phyloP scores from a whole-genome alignment of 495 filamentous ascomycete genomes.

The Arthonia radiata region DNA sequence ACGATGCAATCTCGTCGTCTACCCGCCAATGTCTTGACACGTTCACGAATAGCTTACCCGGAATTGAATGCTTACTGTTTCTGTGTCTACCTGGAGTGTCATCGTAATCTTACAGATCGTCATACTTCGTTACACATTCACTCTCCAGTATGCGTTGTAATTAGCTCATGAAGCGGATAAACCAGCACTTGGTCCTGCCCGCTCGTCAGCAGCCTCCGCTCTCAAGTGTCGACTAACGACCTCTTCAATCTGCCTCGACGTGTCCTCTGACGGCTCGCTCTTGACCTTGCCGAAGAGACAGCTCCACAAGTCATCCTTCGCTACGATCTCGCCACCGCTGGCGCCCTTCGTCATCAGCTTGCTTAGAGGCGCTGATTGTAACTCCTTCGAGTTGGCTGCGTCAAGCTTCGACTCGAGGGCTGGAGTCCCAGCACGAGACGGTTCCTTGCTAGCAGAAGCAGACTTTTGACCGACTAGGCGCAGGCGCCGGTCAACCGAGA shows the following conservation, averaged over 20 bases:
- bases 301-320: slow-evolving; percentile 61
- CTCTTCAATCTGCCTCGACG: slow-evolving; percentile 4
- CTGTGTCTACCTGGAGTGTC: too few species aligned
- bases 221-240: slow-evolving; percentile 11
- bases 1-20: too few species aligned
- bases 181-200: too few species aligned
- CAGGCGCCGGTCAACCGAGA: slow-evolving; percentile 53
- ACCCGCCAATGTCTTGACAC: too few species aligned
- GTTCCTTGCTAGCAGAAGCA: background rate
- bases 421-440: slow-evolving; percentile 3
- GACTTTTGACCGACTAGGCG: slow-evolving; percentile 37
- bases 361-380: slow-evolving; percentile 40
- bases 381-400: slow-evolving; percentile 56
- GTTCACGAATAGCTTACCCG: too few species aligned
- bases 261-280: slow-evolving; percentile 2
- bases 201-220: slow-evolving; percentile 11
- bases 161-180: too few species aligned
- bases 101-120: too few species aligned
- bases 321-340: slow-evolving; percentile 58
- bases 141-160: too few species aligned
- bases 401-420: slow-evolving; percentile 30
- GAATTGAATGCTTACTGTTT: too few species aligned
- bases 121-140: too few species aligned
- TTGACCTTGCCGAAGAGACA: slow-evolving; percentile 40
- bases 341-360: slow-evolving; percentile 43